Conservation (phyloP, 2,329 filamentous ascomycete species). For the Zarea fungicola region DNA sequence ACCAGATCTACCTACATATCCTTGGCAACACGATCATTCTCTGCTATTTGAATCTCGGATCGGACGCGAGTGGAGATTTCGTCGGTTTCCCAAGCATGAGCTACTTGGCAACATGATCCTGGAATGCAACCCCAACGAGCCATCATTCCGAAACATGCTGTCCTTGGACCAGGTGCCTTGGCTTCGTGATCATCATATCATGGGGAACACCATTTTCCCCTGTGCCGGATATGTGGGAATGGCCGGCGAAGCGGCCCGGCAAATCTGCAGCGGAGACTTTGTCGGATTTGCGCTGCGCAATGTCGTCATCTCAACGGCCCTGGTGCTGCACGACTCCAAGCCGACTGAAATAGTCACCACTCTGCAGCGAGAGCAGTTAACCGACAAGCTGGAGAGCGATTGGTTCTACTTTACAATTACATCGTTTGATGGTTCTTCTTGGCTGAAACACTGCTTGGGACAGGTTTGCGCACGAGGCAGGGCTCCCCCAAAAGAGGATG, state of each 20-base stretch:
- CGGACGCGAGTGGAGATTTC: conserved; percentile 26
- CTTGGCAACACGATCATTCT: conserved; percentile 34
- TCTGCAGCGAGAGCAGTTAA: conserved; percentile 19
- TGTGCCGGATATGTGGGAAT: conserved; percentile 31
- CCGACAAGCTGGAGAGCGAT: conserved; percentile 16
- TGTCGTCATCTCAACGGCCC: conserved; percentile 21
- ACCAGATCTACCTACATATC: conserved; percentile 31
- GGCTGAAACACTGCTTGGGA: conserved; percentile 26
- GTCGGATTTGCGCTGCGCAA: conserved; percentile 22
- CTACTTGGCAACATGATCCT: conserved; percentile 29
- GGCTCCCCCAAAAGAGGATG: neutral
- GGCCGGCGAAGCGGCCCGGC: conserved; percentile 25
- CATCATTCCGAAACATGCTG: conserved; percentile 21
- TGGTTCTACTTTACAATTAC: conserved; percentile 26
- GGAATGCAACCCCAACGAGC: conserved; percentile 21
- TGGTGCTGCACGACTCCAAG: conserved; percentile 24
- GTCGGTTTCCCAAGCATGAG: conserved; percentile 31
- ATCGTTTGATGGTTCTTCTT: conserved; percentile 22
- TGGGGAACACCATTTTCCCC: conserved; percentile 32
- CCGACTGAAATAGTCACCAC: conserved; percentile 26
- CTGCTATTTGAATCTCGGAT: conserved; percentile 28
- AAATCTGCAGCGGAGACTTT: conserved; percentile 13
- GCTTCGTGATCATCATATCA: conserved; percentile 33
- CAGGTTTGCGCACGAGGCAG: conserved; percentile 15
- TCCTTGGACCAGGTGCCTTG: conserved; percentile 24